These are phyloP conservation scores for Phytophthora megakarya DNA, from an alignment of 352 stramenopile genomes.

Conservation along the genomic window DNA sequence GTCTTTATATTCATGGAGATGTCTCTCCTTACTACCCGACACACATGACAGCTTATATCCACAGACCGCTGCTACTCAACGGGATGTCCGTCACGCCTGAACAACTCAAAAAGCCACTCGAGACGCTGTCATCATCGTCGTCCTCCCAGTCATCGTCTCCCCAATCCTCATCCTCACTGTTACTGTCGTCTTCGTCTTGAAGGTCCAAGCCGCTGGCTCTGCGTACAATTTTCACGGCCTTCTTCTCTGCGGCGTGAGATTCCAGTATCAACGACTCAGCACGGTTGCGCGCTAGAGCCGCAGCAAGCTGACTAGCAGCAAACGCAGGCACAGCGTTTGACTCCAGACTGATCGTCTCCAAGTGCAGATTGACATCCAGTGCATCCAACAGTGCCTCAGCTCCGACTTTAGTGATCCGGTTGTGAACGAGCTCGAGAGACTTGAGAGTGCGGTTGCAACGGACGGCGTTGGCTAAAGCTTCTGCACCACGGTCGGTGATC, in stretches of 20 bases:
- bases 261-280: slow-evolving; percentile 41
- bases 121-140: slow-evolving; percentile 40
- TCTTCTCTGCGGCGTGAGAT: slow-evolving; percentile 52
- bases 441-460: slow-evolving; percentile 67
- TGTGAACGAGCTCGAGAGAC: slow-evolving; percentile 66
- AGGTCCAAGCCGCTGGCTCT: slow-evolving; percentile 31
- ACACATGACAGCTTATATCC: slow-evolving; percentile 37
- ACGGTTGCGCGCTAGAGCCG: slow-evolving; percentile 60
- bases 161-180: slow-evolving; percentile 12
- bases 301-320: slow-evolving; percentile 52
- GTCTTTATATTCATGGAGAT: background rate
- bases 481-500: slow-evolving; percentile 61
- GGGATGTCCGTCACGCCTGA: slow-evolving; percentile 42
- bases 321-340: slow-evolving; percentile 55
- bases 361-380: slow-evolving; percentile 65
- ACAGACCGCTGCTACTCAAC: slow-evolving; percentile 50
- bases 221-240: slow-evolving; percentile 45
- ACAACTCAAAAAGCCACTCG: slow-evolving; percentile 69
- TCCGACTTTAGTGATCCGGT: slow-evolving; percentile 55
- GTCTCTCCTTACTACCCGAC: background rate
- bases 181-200: slow-evolving; percentile 24
- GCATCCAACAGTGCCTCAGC: slow-evolving; percentile 57
- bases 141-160: slow-evolving; percentile 29
- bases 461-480: slow-evolving; percentile 57
- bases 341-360: slow-evolving; percentile 66